Conservation (phyloP, 2,329 filamentous ascomycete genomes). For the Xylariales sp. region DNA sequence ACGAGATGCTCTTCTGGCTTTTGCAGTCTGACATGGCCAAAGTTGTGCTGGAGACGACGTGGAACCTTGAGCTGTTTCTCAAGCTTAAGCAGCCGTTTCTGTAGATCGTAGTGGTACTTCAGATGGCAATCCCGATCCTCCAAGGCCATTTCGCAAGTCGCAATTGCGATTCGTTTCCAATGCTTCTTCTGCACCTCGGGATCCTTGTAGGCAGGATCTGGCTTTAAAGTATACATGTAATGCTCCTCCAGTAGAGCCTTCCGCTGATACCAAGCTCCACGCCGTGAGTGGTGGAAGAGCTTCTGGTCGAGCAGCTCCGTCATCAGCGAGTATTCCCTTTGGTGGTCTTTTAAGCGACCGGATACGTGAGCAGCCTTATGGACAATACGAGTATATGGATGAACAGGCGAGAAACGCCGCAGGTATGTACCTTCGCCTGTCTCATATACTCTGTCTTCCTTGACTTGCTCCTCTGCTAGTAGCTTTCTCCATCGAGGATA, state of each 20-base stretch:
- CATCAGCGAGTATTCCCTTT: slow-evolving; percentile 69
- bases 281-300: slow-evolving; percentile 78
- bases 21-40: slow-evolving; percentile 74
- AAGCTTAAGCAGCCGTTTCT: slow-evolving; percentile 88
- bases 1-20: slow-evolving; percentile 72
- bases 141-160: slow-evolving; percentile 80
- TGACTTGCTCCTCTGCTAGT: slow-evolving; percentile 68
- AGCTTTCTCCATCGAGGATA: slow-evolving; percentile 77
- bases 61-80: slow-evolving; percentile 80
- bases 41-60: slow-evolving; percentile 85
- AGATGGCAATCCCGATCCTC: slow-evolving; percentile 87
- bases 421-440: slow-evolving; percentile 85
- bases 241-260: slow-evolving; percentile 93
- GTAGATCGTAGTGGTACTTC: slow-evolving; percentile 89
- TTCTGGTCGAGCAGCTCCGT: slow-evolving; percentile 72
- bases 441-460: slow-evolving; percentile 73
- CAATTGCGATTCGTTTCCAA: slow-evolving; percentile 72
- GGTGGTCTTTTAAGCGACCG: slow-evolving; percentile 76
- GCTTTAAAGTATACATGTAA: slow-evolving; percentile 70
- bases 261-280: slow-evolving; percentile 92
- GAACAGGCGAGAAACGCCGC: slow-evolving; percentile 82
- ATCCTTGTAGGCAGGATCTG: slow-evolving; percentile 32
- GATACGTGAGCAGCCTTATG: slow-evolving; percentile 81
- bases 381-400: slow-evolving; percentile 88
- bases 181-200: slow-evolving; percentile 63